phyloP scores from a whole-genome alignment of 1,139 yeast species.

The Debaryomyces sp. region DNA sequence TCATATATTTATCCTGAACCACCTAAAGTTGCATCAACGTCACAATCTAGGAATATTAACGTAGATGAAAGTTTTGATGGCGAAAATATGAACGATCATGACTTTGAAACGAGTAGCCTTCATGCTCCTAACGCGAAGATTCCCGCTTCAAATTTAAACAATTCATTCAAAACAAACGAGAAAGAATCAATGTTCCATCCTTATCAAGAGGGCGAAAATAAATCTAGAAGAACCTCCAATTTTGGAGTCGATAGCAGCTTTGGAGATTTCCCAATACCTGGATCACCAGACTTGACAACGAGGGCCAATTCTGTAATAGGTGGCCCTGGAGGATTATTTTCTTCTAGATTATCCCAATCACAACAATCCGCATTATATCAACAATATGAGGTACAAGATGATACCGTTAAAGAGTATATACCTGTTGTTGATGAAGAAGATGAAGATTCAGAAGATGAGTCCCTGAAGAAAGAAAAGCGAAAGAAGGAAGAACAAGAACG shows the following conservation, averaged over 20 bases:
- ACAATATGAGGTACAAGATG: constrained; percentile 51
- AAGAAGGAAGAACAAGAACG: constrained; percentile 17
- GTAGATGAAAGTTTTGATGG: constrained; percentile 37
- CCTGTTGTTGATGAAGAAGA: constrained; percentile 50
- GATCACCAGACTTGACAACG: constrained; percentile 49
- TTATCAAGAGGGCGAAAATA: constrained; percentile 21
- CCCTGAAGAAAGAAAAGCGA: constrained; percentile 14
- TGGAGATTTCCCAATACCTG: constrained; percentile 50
- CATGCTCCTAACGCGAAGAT: constrained; percentile 21
- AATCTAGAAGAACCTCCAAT: constrained; percentile 18
- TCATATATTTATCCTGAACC: neutral
- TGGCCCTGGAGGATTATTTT: constrained; percentile 33
- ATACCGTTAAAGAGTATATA: constrained; percentile 47
- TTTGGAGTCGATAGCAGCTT: constrained; percentile 32
- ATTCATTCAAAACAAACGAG: constrained; percentile 8
- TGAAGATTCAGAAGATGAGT: constrained; percentile 39
- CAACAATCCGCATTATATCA: constrained; percentile 51
- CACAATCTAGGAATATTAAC: constrained; percentile 17
- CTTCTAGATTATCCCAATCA: constrained; percentile 47
- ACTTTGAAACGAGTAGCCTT: constrained; percentile 8
- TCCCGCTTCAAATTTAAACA: constrained; percentile 11
- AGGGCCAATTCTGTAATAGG: constrained; percentile 51
- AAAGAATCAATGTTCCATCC: constrained; percentile 30
- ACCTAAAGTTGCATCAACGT: constrained; percentile 1
- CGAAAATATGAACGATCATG: constrained; percentile 12